Evolutionary conservation across 1,284 basidiomycete species (phyloP).

Genomic region (Austroboletus rostrupii): DNA sequence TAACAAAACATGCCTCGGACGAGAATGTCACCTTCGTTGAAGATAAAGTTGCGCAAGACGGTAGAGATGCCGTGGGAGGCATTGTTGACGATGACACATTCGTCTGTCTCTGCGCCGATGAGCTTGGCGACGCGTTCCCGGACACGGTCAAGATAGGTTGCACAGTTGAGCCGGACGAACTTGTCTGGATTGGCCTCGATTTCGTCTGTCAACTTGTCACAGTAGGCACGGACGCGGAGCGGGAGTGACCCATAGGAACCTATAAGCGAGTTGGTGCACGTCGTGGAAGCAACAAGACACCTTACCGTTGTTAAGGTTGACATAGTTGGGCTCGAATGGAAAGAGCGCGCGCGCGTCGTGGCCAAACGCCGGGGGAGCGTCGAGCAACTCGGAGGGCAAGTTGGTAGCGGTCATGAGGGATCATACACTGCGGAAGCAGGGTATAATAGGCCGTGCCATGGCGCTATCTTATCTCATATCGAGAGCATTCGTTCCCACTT

Average conservation of each 20-base stretch:
- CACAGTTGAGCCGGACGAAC: slow-evolving; percentile 49
- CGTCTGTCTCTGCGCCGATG: slow-evolving; percentile 56
- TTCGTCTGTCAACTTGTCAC: slow-evolving; percentile 41
- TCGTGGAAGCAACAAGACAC: background rate
- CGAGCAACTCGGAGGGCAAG: background rate
- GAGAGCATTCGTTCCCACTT: background rate
- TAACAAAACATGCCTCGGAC: slow-evolving; percentile 31
- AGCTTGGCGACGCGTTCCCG: slow-evolving; percentile 55
- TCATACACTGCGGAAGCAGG: too few relatives aligned
- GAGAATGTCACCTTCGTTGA: slow-evolving; percentile 45
- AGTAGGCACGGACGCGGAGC: slow-evolving; percentile 51
- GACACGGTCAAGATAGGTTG: slow-evolving; percentile 31
- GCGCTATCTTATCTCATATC: slow-evolving; percentile 2
- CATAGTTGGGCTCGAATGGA: slow-evolving; percentile 48
- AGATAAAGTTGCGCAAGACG: slow-evolving; percentile 57
- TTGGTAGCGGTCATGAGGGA: background rate
- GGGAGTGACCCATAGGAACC: slow-evolving; percentile 72
- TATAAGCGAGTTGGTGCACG: slow-evolving; percentile 19
- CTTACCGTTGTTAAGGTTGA: slow-evolving; percentile 66
- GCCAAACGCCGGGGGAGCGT: slow-evolving; percentile 46
- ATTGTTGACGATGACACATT: slow-evolving; percentile 66
- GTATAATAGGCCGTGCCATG: too few relatives aligned
- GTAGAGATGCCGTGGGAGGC: slow-evolving; percentile 67
- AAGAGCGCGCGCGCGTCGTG: slow-evolving; percentile 49
- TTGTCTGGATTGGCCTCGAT: slow-evolving; percentile 62